Base-by-base conservation (phyloP, 2,329 filamentous ascomycete species). In the Bertia moriformis region DNA sequence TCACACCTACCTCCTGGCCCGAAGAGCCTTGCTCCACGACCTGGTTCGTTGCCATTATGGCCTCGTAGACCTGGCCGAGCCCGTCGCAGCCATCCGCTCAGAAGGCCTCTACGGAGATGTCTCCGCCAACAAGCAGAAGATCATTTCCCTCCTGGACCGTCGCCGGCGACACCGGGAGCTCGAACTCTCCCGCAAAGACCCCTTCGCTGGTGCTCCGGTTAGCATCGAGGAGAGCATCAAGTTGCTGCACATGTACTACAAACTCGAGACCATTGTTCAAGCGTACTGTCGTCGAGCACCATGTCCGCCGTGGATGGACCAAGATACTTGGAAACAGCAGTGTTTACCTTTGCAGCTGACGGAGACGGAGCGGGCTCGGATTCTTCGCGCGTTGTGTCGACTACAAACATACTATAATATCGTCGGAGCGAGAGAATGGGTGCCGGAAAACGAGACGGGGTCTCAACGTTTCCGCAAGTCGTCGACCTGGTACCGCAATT, bases 401-500 rank as follows among this genome's bases (percentile, higher is more conserved):
- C n/a, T 29, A 29, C 24, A 29, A 29, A 29, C 24, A 29, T 29
- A 29, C 24, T 29, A n/a, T n/a, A 29, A 29, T n/a, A 29, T 29
- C 24, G 10, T 29, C n/a, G 24, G 24, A 10, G 24, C 24, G n/a
- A 10, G 24, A n/a, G 24, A 29, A n/a, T 29, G 24, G 24, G 24
- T 29, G 10, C 24, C 24, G 24, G n/a, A n/a, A n/a, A n/a, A n/a
- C n/a, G n/a, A n/a, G n/a, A n/a, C n/a, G n/a, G n/a, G n/a, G n/a
- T 29, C 24, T 10, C 10, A 10, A n/a, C n/a, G 10, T n/a, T 10
- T 10, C 10, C 10, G 24, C 10, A 29, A 10, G 24, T 29, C 24
- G 10, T 29, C 24, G 10, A 29, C 24, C 24, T 29, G 24, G 24
- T 29, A 29, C 24, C 10, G n/a, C 10, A 29, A n/a, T n/a, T 47